phyloP scores from a whole-genome alignment of 2,329 filamentous ascomycete genomes.

The Penicillium sp. region DNA sequence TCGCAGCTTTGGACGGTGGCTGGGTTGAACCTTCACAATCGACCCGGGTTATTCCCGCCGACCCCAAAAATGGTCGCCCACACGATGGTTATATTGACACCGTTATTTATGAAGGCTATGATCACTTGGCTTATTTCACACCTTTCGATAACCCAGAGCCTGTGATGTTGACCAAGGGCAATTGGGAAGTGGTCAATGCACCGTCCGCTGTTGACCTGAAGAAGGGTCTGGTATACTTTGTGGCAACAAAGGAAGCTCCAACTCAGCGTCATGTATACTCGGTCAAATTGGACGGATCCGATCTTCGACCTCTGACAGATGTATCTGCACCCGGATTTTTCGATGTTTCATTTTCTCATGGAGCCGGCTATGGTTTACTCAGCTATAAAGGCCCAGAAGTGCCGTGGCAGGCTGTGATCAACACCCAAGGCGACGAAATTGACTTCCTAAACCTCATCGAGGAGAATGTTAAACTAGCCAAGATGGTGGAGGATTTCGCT shows the following conservation, averaged over 20 bases:
- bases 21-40: constrained; percentile 95
- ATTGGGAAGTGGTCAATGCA: constrained; percentile 88
- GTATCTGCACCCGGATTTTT: constrained; percentile 75
- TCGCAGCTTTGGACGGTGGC: constrained; percentile 83
- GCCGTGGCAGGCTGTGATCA: constrained; percentile 88
- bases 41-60: constrained; percentile 82
- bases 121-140: constrained; percentile 91
- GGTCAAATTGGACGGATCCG: constrained; percentile 77
- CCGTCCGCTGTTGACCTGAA: constrained; percentile 81
- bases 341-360: constrained; percentile 76
- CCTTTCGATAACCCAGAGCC: constrained; percentile 82
- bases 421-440: constrained; percentile 68
- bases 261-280: constrained; percentile 91
- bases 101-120: constrained; percentile 78
- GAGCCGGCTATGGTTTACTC: constrained; percentile 79
- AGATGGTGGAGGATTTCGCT: constrained; percentile 71
- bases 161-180: constrained; percentile 78
- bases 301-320: constrained; percentile 72
- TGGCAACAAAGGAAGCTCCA: constrained; percentile 80
- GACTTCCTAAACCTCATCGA: constrained; percentile 72
- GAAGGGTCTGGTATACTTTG: constrained; percentile 87
- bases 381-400: constrained; percentile 80
- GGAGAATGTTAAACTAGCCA: constrained; percentile 69
- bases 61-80: constrained; percentile 70
- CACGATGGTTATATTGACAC: constrained; percentile 93